phyloP scores from a whole-genome alignment of 306 rosid genomes.

The Erythrophleum fordii region DNA sequence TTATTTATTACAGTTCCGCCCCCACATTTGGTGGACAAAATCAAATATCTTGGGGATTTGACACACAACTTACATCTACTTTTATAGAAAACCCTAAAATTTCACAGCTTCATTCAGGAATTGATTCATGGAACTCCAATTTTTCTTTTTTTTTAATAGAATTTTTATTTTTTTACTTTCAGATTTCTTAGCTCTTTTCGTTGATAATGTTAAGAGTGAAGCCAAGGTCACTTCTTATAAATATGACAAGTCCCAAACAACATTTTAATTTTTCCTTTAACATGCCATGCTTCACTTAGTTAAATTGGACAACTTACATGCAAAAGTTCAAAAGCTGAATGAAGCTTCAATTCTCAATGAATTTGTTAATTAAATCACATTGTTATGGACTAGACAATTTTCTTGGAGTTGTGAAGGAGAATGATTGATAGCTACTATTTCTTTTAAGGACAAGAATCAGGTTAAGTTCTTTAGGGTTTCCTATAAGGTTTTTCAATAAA shows the following conservation, averaged over 20 bases:
- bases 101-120: not conserved
- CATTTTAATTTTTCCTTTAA: not conserved
- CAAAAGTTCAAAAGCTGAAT: not conserved
- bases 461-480: no score
- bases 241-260: not conserved
- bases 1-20: not conserved
- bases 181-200: not conserved
- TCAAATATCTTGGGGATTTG: not conserved
- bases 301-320: no score
- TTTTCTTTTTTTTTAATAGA: no score
- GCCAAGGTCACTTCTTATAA: not conserved
- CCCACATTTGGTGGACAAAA: not conserved
- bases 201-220: conserved; percentile 6
- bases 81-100: not conserved
- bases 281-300: not conserved
- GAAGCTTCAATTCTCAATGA: conserved; percentile 4
- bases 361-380: not conserved
- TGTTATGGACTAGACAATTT: not conserved
- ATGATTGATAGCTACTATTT: not conserved
- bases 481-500: no score
- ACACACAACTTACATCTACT: conserved; percentile 2
- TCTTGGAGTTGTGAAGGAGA: conserved; percentile 15
- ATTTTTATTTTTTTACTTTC: not conserved
- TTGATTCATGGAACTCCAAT: conserved; percentile 1
- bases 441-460: no score